These are phyloP conservation scores for Inonotus obliquus DNA, from an alignment of 1,284 basidiomycete species.

Conservation along the genomic window DNA sequence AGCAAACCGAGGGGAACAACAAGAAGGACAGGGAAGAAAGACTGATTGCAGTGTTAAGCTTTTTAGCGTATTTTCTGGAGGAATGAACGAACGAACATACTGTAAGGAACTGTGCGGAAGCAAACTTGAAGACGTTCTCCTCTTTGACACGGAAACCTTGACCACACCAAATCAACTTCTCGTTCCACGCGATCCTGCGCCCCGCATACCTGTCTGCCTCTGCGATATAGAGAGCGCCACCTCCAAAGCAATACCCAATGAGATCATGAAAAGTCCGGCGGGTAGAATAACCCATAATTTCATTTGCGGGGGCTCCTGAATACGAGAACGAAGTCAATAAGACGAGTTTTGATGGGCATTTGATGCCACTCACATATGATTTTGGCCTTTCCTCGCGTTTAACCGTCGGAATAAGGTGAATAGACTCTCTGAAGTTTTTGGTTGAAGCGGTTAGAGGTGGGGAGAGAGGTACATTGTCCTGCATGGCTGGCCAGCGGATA, in stretches of 20 bases:
- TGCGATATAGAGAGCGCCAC: slow-evolving; percentile 38
- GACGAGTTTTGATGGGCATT: slow-evolving; percentile 1
- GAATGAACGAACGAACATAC: slow-evolving; percentile 33
- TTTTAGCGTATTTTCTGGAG: slow-evolving; percentile 9
- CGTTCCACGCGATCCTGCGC: neutral
- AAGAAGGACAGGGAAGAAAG: slow-evolving; percentile 52
- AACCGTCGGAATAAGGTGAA: slow-evolving; percentile 42
- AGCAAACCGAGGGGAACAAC: slow-evolving; percentile 27
- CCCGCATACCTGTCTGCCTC: slow-evolving; percentile 38
- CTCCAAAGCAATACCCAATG: slow-evolving; percentile 46
- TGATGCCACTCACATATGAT: slow-evolving; percentile 37
- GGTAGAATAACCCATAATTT: slow-evolving; percentile 38
- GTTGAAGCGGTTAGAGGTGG: slow-evolving; percentile 17
- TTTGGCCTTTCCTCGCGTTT: slow-evolving; percentile 30
- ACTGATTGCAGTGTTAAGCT: slow-evolving; percentile 30
- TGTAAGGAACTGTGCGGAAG: slow-evolving; percentile 50
- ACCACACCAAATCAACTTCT: neutral
- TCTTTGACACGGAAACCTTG: slow-evolving; percentile 50
- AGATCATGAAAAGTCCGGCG: slow-evolving; percentile 39
- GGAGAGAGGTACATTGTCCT: slow-evolving; percentile 10
- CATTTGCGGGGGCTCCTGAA: slow-evolving; percentile 43
- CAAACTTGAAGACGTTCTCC: slow-evolving; percentile 43
- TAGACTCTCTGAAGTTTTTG: slow-evolving; percentile 35
- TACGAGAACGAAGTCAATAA: neutral
- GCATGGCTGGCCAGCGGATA: slow-evolving; percentile 8